Evolutionary conservation across 2,329 filamentous ascomycete species (phyloP).

Genomic region (Juglanconis oblonga): DNA sequence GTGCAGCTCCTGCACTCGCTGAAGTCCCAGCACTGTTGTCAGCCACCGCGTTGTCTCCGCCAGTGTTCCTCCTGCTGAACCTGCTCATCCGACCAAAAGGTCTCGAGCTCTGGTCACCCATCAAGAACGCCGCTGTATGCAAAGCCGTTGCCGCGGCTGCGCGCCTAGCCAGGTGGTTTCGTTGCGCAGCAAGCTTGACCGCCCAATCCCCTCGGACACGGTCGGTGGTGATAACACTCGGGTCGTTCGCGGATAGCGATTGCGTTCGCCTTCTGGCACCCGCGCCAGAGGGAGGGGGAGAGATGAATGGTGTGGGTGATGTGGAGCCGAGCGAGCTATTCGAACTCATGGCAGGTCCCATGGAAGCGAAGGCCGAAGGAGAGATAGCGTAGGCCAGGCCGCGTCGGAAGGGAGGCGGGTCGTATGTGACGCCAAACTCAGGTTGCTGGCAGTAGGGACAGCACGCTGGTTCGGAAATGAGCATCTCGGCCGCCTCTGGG

Average conservation of each 20-base stretch:
- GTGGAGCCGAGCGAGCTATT: constrained; percentile 65
- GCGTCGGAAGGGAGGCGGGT: constrained; percentile 81
- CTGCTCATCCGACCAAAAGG: constrained; percentile 49
- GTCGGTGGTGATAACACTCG: constrained; percentile 89
- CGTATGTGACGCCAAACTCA: constrained; percentile 95
- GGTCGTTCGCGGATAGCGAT: constrained; percentile 75
- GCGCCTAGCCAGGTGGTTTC: constrained; percentile 78
- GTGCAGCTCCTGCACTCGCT: constrained; percentile 23
- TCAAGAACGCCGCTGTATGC: constrained; percentile 91
- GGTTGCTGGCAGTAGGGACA: constrained; percentile 95
- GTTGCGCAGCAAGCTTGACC: constrained; percentile 79
- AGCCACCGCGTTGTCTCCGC: constrained; percentile 32
- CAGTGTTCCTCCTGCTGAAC: constrained; percentile 55
- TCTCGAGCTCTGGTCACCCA: constrained; percentile 60
- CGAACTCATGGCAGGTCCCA: constrained; percentile 78
- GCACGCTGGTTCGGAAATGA: constrained; percentile 86
- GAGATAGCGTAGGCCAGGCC: constrained; percentile 68
- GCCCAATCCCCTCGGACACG: constrained; percentile 92
- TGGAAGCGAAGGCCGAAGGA: constrained; percentile 44
- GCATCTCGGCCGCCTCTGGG: constrained; percentile 57
- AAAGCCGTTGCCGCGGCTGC: constrained; percentile 91
- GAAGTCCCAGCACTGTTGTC: constrained; percentile 25
- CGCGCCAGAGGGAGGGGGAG: constrained; percentile 33
- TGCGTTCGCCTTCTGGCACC: constrained; percentile 45
- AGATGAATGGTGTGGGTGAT: constrained; percentile 34